Conservation (phyloP, 164 flowering plant species). For the Vitis cinerea region DNA sequence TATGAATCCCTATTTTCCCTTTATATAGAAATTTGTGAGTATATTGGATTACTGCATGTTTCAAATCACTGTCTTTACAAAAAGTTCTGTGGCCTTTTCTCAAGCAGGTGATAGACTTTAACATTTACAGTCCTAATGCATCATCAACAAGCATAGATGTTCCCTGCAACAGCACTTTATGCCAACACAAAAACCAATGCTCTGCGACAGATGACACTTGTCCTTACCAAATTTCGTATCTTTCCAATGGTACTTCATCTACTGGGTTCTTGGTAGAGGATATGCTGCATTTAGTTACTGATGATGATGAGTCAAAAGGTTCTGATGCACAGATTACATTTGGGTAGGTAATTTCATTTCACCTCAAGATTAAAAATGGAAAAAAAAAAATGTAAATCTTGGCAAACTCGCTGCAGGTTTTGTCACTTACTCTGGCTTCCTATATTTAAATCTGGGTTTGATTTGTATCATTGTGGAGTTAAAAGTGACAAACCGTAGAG, state of each 20-base stretch:
- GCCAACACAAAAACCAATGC: constrained; percentile 45
- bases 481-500: too few relatives aligned
- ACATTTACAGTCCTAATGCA: constrained; percentile 66
- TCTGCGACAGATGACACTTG: constrained; percentile 35
- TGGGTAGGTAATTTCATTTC: constrained; percentile 51
- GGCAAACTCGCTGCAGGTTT: too few relatives aligned
- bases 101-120: constrained; percentile 43
- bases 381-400: too few relatives aligned
- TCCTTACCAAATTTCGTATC: constrained; percentile 62
- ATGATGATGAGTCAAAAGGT: constrained; percentile 33
- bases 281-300: constrained; percentile 63
- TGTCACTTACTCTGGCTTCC: too few relatives aligned
- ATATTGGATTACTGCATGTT: too few relatives aligned
- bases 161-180: constrained; percentile 55
- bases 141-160: constrained; percentile 66
- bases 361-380: too few relatives aligned
- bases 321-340: constrained; percentile 59
- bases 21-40: not conserved
- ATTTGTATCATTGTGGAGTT: too few relatives aligned
- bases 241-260: constrained; percentile 67
- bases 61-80: too few relatives aligned
- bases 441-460: too few relatives aligned
- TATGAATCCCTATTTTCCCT: too few relatives aligned
- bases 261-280: constrained; percentile 80
- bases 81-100: not conserved